Percentiles rank a stretch among this genome's conserved stretches.
Conservation (phyloP, 805 yeast species). For the Nakazawaea populi region DNA sequence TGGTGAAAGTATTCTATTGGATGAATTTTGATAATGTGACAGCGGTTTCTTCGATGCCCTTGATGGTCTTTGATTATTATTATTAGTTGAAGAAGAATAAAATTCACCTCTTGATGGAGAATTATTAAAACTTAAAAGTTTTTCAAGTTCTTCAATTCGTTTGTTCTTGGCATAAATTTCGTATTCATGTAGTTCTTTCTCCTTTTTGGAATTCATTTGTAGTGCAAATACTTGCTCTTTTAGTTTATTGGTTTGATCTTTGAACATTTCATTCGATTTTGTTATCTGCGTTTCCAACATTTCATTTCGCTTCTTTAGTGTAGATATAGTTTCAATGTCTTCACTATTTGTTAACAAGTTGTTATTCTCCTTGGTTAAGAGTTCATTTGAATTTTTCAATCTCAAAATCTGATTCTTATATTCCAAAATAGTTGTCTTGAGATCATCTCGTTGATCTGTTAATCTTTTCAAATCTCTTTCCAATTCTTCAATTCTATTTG, state of each 20-base stretch:
- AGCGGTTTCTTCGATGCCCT: not conserved
- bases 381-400: constrained; percentile 8
- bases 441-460: constrained; percentile 15
- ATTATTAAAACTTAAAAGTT: not conserved
- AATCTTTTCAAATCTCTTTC: constrained; percentile 15
- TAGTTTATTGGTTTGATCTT: constrained; percentile 10
- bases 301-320: constrained; percentile 3
- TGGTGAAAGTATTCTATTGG: constrained; percentile 3
- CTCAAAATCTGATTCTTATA: constrained; percentile 8
- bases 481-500: constrained; percentile 17
- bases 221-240: constrained; percentile 9
- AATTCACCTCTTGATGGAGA: too few species aligned
- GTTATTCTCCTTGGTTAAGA: not conserved
- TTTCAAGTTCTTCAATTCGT: constrained; percentile 23
- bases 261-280: constrained; percentile 4
- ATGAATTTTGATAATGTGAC: constrained; percentile 3
- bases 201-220: constrained; percentile 18
- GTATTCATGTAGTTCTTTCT: constrained; percentile 20
- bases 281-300: constrained; percentile 9
- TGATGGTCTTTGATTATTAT: too few species aligned
- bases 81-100: too few species aligned
- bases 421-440: constrained; percentile 10
- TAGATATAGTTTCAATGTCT: not conserved
- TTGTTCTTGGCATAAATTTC: constrained; percentile 20
- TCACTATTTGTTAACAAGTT: not conserved